Evolutionary conservation across 1,139 yeast genomes (phyloP).

Genomic region (Pichia sp.): DNA sequence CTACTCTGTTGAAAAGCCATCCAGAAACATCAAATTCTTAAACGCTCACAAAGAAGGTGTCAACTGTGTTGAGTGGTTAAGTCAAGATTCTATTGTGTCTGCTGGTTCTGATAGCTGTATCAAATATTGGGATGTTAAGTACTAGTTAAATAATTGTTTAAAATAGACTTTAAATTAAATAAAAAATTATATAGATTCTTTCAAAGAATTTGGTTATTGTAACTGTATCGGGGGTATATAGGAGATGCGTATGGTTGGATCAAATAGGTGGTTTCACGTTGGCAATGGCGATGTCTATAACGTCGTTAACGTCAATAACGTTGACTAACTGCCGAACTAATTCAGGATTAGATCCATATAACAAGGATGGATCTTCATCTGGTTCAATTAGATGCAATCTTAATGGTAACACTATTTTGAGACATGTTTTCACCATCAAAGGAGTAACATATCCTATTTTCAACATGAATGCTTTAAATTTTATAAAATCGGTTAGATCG

Average conservation of each 20-base stretch:
- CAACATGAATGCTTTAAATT: slow-evolving; percentile 41
- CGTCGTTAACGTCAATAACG: slow-evolving; percentile 43
- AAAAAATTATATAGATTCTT: background rate
- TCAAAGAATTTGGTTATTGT: background rate
- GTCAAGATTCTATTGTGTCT: slow-evolving; percentile 47
- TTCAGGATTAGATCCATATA: slow-evolving; percentile 51
- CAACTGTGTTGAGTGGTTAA: slow-evolving; percentile 68
- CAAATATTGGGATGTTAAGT: slow-evolving; percentile 62
- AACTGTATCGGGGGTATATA: background rate
- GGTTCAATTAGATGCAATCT: slow-evolving; percentile 38
- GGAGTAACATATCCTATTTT: slow-evolving; percentile 47
- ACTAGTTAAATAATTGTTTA: slow-evolving; percentile 7
- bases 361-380: slow-evolving; percentile 47
- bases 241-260: too few species aligned
- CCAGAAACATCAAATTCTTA: slow-evolving; percentile 67
- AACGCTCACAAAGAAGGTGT: slow-evolving; percentile 93
- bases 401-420: slow-evolving; percentile 45
- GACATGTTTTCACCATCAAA: slow-evolving; percentile 45
- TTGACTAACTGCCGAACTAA: slow-evolving; percentile 40
- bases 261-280: slow-evolving; percentile 47
- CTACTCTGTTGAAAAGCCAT: slow-evolving; percentile 77
- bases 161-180: background rate
- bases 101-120: slow-evolving; percentile 84
- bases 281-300: slow-evolving; percentile 47
- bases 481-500: slow-evolving; percentile 42